Percentiles rank a stretch among this genome's conserved stretches.
phyloP scores from a whole-genome alignment of 345 rosid genomes.

The Brassica juncea region DNA sequence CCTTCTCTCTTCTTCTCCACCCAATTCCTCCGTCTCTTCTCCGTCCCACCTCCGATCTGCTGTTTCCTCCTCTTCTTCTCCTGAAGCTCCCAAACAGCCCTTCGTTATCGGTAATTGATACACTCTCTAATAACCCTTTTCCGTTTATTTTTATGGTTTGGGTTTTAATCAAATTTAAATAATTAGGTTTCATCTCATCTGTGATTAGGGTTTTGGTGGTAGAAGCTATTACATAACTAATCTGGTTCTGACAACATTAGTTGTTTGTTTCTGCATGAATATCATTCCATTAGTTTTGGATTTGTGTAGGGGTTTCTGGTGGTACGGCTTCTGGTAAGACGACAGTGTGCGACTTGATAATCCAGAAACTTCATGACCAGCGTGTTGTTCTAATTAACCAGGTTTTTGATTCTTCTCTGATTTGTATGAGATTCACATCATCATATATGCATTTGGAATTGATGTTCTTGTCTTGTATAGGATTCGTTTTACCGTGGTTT shows the following conservation, averaged over 20 bases:
- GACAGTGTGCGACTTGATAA: slow-evolving; percentile 96
- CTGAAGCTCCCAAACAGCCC: slow-evolving; percentile 55
- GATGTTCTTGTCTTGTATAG: not conserved
- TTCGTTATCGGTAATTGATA: slow-evolving; percentile 58
- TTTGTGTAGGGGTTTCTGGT: slow-evolving; percentile 77
- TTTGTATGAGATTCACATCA: not conserved
- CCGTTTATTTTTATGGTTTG: not conserved
- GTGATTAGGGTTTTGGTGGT: slow-evolving; percentile 2
- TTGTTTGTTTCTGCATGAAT: not conserved
- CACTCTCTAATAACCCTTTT: not conserved
- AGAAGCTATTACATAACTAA: not conserved
- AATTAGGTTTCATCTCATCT: not conserved
- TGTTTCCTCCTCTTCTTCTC: slow-evolving; percentile 13
- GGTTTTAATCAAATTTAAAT: not conserved
- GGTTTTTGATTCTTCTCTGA: slow-evolving; percentile 42
- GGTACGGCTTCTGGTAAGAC: slow-evolving; percentile 99
- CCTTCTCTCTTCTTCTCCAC: slow-evolving; percentile 57
- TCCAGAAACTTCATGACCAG: slow-evolving; percentile 96
- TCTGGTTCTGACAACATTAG: not conserved
- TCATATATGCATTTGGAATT: not conserved
- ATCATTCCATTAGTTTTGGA: not conserved
- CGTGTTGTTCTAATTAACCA: slow-evolving; percentile 93
- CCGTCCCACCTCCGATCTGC: slow-evolving; percentile 41
- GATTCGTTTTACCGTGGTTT: slow-evolving; percentile 97
- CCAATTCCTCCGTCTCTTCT: slow-evolving; percentile 47